Evolutionary conservation across 2,329 filamentous ascomycete genomes (phyloP).

Genomic region (Fusarium stilboides): DNA sequence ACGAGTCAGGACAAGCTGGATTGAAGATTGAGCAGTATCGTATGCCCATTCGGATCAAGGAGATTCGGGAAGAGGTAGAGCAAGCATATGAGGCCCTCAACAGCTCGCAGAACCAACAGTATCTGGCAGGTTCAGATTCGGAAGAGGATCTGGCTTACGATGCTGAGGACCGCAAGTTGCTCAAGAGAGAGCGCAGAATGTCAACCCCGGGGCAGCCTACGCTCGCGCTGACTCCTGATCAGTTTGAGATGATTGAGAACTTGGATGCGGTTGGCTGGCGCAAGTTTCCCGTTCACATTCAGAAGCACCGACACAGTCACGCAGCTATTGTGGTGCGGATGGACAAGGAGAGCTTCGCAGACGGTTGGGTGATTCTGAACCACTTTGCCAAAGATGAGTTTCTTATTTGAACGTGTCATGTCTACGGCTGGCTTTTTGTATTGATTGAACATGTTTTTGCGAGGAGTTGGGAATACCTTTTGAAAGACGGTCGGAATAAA

Average conservation of each 20-base stretch:
- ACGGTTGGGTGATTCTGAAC: slow-evolving; percentile 82
- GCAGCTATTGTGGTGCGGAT: slow-evolving; percentile 90
- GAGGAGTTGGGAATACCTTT: slow-evolving; percentile 23
- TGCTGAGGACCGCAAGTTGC: slow-evolving; percentile 58
- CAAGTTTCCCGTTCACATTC: slow-evolving; percentile 81
- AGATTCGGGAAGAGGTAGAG: slow-evolving; percentile 82
- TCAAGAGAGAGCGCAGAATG: slow-evolving; percentile 60
- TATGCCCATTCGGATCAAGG: slow-evolving; percentile 81
- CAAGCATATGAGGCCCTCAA: slow-evolving; percentile 82
- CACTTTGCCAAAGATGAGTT: slow-evolving; percentile 89
- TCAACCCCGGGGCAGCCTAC: slow-evolving; percentile 72
- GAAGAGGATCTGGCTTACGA: slow-evolving; percentile 54
- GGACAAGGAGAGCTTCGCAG: slow-evolving; percentile 76
- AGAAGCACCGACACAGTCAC: slow-evolving; percentile 84
- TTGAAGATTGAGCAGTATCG: slow-evolving; percentile 80
- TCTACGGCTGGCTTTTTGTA: not conserved
- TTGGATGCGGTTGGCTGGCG: slow-evolving; percentile 77
- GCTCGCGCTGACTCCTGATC: slow-evolving; percentile 82
- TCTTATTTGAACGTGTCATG: slow-evolving; percentile 47
- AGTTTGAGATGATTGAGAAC: slow-evolving; percentile 87
- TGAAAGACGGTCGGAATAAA: not conserved
- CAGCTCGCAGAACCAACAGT: slow-evolving; percentile 78
- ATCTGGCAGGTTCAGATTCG: slow-evolving; percentile 72
- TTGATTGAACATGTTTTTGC: slow-evolving; percentile 16
- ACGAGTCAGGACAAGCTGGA: slow-evolving; percentile 79